Evolutionary conservation across 2,329 filamentous ascomycete genomes (phyloP).

Genomic region (Colletotrichum truncatum): DNA sequence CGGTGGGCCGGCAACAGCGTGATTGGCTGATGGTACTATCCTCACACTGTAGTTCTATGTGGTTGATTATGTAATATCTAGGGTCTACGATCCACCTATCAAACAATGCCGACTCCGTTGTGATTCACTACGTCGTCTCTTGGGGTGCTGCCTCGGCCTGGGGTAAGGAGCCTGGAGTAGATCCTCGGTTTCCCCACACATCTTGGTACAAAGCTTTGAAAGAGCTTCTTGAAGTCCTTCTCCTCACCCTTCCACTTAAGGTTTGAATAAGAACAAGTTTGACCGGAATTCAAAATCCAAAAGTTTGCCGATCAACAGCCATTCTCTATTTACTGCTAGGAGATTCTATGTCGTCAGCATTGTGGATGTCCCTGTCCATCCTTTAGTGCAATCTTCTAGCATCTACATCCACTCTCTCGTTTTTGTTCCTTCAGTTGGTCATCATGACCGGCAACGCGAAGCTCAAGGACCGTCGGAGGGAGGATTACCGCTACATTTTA

Average conservation of each 20-base stretch:
- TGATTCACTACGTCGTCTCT: neutral
- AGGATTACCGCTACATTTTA: conserved; percentile 80
- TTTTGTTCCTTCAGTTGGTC: conserved; percentile 31
- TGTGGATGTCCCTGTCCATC: neutral
- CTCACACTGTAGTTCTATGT: too few relatives aligned
- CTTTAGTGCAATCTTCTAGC: neutral
- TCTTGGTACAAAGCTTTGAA: neutral
- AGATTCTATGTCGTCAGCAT: neutral
- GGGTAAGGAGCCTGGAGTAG: neutral
- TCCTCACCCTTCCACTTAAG: neutral
- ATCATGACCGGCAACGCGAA: conserved; percentile 22
- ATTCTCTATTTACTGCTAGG: neutral
- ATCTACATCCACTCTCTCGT: neutral
- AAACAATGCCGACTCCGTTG: neutral
- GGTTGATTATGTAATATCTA: too few relatives aligned
- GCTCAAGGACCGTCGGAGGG: conserved; percentile 70
- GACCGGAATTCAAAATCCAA: neutral
- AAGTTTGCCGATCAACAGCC: neutral
- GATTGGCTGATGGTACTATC: neutral
- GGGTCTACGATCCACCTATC: neutral
- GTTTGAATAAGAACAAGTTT: conserved; percentile 3
- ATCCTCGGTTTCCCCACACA: conserved; percentile 6
- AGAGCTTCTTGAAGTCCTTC: neutral
- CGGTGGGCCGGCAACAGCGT: neutral
- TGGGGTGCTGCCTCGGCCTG: conserved; percentile 1